A percentile compares a stretch with the other conserved stretches of the same genome.
Evolutionary conservation across 73 alveolate genomes (phyloP).

Genomic region (Breviolum minutum): DNA sequence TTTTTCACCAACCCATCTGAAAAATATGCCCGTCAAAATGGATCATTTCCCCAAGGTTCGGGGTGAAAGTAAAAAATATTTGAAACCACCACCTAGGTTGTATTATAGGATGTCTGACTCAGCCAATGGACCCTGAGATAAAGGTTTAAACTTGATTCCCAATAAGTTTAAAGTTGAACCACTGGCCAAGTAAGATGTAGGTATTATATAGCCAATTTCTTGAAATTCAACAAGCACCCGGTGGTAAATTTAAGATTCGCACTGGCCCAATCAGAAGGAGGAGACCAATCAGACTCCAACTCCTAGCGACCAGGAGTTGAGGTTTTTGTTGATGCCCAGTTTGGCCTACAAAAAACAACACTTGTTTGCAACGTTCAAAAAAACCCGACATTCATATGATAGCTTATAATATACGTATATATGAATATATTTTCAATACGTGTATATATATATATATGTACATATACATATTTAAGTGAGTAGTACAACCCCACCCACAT

Average conservation of each 20-base stretch:
- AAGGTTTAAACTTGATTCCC: no score
- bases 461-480: background rate
- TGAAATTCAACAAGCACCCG: background rate
- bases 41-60: no score
- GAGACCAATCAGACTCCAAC: slow-evolving; percentile 43
- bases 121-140: no score
- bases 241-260: background rate
- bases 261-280: slow-evolving; percentile 30
- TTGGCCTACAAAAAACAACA: background rate
- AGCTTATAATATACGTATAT: background rate
- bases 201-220: no score
- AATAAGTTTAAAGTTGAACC: no score
- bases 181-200: no score
- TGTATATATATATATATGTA: background rate
- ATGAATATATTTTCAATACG: background rate
- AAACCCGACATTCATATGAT: background rate
- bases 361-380: background rate
- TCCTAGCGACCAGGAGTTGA: background rate
- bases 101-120: no score
- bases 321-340: background rate
- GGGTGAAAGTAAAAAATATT: no score
- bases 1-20: no score
- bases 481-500: no score
- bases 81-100: no score
- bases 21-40: no score